phyloP scores from a whole-genome alignment of 2,329 filamentous ascomycete species.

The Arthrobotrys pseudoclavata region DNA sequence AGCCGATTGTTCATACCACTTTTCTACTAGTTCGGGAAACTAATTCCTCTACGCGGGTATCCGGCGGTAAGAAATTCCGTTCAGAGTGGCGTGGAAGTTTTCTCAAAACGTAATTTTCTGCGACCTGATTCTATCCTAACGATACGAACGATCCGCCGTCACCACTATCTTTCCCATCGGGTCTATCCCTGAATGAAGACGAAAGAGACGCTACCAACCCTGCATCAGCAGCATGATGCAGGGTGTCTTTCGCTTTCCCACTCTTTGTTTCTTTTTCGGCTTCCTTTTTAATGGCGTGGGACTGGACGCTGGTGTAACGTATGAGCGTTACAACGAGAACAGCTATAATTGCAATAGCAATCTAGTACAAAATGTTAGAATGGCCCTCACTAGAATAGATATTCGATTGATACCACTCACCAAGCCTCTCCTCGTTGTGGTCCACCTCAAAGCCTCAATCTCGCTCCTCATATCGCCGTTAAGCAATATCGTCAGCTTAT shows the following conservation, averaged over 20 bases:
- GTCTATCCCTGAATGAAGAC: constrained; percentile 15
- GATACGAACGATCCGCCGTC: constrained; percentile 56
- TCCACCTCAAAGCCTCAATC: constrained; percentile 91
- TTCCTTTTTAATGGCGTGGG: constrained; percentile 54
- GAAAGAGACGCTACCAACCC: constrained; percentile 51
- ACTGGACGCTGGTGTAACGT: constrained; percentile 52
- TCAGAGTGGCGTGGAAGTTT: constrained; percentile 41
- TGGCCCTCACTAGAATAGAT: not conserved
- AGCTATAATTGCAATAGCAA: constrained; percentile 56
- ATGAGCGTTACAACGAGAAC: constrained; percentile 57
- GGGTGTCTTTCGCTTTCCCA: constrained; percentile 26
- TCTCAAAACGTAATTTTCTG: not conserved
- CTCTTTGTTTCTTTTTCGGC: constrained; percentile 33
- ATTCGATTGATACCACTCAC: constrained; percentile 63
- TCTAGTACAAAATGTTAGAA: constrained; percentile 47
- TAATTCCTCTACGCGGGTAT: constrained; percentile 5
- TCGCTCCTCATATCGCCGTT: constrained; percentile 92
- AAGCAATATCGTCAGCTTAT: constrained; percentile 91
- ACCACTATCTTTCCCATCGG: constrained; percentile 43
- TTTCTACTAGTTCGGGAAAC: not conserved
- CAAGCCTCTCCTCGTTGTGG: constrained; percentile 77
- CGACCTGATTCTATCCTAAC: constrained; percentile 23
- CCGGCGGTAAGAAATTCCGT: constrained; percentile 9
- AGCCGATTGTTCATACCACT: constrained; percentile 12
- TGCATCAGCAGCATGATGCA: constrained; percentile 46